Conservation (phyloP, 306 rosid species). For the Delonix regia region DNA sequence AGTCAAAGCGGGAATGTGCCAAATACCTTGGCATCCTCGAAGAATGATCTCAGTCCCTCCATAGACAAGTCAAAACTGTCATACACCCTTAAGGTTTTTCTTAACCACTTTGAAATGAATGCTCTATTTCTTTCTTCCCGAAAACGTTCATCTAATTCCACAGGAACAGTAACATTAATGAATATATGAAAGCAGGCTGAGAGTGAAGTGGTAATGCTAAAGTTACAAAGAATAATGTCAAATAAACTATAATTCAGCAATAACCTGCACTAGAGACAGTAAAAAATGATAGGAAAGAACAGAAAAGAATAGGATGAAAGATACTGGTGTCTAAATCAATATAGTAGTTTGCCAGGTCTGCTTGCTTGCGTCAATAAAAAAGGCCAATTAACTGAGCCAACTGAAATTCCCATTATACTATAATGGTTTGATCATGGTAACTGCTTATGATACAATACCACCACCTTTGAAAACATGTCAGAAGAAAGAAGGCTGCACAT, state of each 20-base stretch:
- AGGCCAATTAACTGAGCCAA: neutral
- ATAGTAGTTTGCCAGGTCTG: neutral
- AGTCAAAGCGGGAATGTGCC: neutral
- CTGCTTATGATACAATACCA: too few relatives aligned
- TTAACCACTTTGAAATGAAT: slow-evolving; percentile 89
- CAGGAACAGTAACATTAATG: slow-evolving; percentile 23
- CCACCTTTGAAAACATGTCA: too few relatives aligned
- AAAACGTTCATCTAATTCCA: slow-evolving; percentile 88
- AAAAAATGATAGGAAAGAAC: neutral
- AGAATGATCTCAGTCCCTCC: slow-evolving; percentile 72
- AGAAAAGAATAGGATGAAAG: neutral
- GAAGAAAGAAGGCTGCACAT: too few relatives aligned
- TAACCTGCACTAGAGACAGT: slow-evolving; percentile 4
- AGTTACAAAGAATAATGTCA: slow-evolving; percentile 11
- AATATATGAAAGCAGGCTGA: neutral
- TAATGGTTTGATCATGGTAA: too few relatives aligned
- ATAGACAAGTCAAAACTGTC: slow-evolving; percentile 59
- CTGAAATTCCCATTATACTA: neutral
- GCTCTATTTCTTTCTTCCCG: slow-evolving; percentile 73
- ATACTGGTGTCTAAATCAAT: slow-evolving; percentile 22
- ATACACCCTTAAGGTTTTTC: slow-evolving; percentile 65
- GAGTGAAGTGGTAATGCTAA: slow-evolving; percentile 20
- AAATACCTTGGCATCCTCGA: slow-evolving; percentile 65
- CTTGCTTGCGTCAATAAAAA: neutral
- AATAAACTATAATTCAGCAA: slow-evolving; percentile 31